A percentile compares a stretch with the other conserved stretches of the same genome.
Conservation (phyloP, 2,329 filamentous ascomycete species). For the Penicillium sp. region DNA sequence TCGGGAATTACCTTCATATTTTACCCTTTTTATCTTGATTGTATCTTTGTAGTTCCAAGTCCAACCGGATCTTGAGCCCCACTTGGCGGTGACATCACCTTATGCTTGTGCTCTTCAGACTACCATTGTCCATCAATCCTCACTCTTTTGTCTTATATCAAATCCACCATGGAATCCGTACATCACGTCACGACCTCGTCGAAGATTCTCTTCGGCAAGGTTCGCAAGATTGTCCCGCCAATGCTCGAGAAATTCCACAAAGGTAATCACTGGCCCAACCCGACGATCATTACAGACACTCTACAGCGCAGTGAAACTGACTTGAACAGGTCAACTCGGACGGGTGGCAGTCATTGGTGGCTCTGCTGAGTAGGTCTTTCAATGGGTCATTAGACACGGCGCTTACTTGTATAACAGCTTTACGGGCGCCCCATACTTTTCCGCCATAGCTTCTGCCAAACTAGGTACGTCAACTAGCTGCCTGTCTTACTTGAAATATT, state of each 20-base stretch:
- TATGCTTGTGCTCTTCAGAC: conserved; percentile 6
- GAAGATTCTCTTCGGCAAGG: conserved; percentile 69
- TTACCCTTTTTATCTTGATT: no score
- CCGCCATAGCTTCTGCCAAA: conserved; percentile 88
- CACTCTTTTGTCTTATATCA: neutral
- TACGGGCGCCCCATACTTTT: conserved; percentile 96
- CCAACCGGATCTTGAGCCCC: conserved; percentile 17
- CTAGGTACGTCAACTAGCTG: conserved; percentile 64
- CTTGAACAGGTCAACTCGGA: conserved; percentile 70
- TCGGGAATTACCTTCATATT: neutral
- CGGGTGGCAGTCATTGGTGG: conserved; percentile 91
- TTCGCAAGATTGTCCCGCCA: conserved; percentile 84
- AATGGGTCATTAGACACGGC: neutral
- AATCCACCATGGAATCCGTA: conserved; percentile 28
- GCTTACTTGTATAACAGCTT: conserved; percentile 51
- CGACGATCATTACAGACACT: no score
- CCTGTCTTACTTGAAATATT: no score
- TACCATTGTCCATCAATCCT: neutral
- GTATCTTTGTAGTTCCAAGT: neutral
- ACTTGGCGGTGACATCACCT: conserved; percentile 35
- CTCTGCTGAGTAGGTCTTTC: conserved; percentile 61
- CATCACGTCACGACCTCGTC: conserved; percentile 59
- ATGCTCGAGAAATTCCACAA: conserved; percentile 97
- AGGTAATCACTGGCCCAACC: conserved; percentile 49
- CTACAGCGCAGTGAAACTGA: neutral